These are phyloP conservation scores for Cyberlindnera mississippiensis DNA, from an alignment of 805 yeast species.

Conservation along the genomic window DNA sequence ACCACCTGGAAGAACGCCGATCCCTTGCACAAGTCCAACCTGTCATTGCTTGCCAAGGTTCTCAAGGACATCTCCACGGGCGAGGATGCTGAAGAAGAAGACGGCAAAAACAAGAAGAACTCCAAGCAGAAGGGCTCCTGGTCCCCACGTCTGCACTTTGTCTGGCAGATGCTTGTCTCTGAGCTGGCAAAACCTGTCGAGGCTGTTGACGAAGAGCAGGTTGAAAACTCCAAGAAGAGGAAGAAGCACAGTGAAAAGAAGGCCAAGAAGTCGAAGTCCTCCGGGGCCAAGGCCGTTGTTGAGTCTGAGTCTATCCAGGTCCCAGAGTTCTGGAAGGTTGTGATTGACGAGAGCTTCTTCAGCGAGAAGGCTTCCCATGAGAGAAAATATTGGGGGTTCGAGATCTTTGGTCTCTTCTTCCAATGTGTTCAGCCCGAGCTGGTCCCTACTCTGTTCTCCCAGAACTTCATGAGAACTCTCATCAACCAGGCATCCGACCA, in stretches of 20 bases:
- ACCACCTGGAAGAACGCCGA: constrained; percentile 63
- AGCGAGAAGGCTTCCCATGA: constrained; percentile 76
- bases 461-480: constrained; percentile 65
- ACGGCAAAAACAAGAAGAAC: constrained; percentile 26
- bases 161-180: constrained; percentile 60
- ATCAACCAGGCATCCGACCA: constrained; percentile 71
- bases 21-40: constrained; percentile 70
- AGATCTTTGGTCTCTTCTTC: constrained; percentile 55
- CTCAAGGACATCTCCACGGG: constrained; percentile 51
- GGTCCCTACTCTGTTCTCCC: constrained; percentile 42
- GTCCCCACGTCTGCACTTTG: constrained; percentile 72
- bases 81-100: constrained; percentile 25
- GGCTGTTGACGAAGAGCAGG: constrained; percentile 23
- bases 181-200: constrained; percentile 27
- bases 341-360: constrained; percentile 78
- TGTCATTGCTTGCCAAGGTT: constrained; percentile 56
- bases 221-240: constrained; percentile 36
- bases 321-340: constrained; percentile 73
- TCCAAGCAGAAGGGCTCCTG: constrained; percentile 59
- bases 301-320: constrained; percentile 32
- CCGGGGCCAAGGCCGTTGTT: constrained; percentile 19
- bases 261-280: constrained; percentile 23
- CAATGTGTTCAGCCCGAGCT: constrained; percentile 24
- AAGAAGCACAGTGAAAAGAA: constrained; percentile 32
- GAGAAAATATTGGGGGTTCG: constrained; percentile 83